Percentiles rank a stretch among this genome's conserved stretches.
phyloP scores from a whole-genome alignment of 352 stramenopile species.

The Globisporangium nodosum region DNA sequence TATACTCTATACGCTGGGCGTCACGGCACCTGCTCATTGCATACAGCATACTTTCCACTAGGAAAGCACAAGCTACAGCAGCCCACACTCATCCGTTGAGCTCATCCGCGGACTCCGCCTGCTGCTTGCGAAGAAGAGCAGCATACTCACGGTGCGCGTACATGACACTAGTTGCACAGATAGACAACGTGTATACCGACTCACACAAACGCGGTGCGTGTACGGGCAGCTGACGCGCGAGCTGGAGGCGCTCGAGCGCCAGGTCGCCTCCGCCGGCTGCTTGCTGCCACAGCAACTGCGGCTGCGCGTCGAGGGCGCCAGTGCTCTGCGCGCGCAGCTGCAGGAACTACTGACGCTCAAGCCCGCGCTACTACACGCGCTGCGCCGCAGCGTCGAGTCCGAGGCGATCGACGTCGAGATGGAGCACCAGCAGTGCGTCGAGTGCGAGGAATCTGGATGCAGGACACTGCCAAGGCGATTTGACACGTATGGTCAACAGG shows the following conservation, averaged over 20 bases:
- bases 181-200: background rate
- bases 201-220: background rate
- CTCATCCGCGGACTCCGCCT: conserved; percentile 22
- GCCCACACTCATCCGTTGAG: background rate
- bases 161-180: background rate
- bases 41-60: background rate
- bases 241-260: conserved; percentile 29
- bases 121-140: conserved; percentile 15
- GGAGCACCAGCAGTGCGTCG: conserved; percentile 30
- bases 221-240: conserved; percentile 23
- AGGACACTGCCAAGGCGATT: background rate
- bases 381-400: conserved; percentile 24
- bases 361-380: conserved; percentile 30
- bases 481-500: conserved; percentile 2
- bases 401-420: conserved; percentile 37
- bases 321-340: conserved; percentile 22
- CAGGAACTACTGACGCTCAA: conserved; percentile 27
- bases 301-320: conserved; percentile 13
- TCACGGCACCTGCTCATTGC: background rate
- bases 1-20: background rate
- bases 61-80: background rate
- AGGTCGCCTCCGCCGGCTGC: conserved; percentile 17
- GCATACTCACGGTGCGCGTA: conserved; percentile 15
- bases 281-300: conserved; percentile 26
- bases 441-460: too few relatives aligned